phyloP scores from a whole-genome alignment of 345 rosid species.

The Syzygium aromaticum region DNA sequence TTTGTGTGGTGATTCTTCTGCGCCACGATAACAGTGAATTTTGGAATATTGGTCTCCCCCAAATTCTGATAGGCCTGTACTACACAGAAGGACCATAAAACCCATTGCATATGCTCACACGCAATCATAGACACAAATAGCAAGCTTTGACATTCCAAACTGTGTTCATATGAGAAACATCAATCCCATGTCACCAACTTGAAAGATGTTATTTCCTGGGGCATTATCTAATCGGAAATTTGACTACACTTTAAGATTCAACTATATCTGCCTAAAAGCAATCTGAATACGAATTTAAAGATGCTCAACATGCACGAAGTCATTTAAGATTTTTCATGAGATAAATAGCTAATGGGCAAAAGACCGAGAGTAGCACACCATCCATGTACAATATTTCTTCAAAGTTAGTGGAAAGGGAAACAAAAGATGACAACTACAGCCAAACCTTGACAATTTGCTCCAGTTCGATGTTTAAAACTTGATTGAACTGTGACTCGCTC shows the following conservation, averaged over 20 bases:
- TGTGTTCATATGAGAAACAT: neutral
- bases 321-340: neutral
- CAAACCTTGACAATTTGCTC: conserved; percentile 75
- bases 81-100: conserved; percentile 1
- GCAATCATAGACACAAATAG: neutral
- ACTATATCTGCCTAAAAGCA: neutral
- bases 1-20: conserved; percentile 94
- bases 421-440: neutral
- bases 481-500: conserved; percentile 88
- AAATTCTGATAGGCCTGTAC: conserved; percentile 67
- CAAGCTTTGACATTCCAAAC: neutral
- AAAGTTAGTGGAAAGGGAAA: neutral
- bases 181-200: neutral
- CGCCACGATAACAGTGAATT: conserved; percentile 70
- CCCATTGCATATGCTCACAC: neutral
- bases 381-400: neutral
- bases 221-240: neutral
- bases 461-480: conserved; percentile 74
- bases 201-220: neutral
- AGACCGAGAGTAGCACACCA: neutral
- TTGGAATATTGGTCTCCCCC: conserved; percentile 53
- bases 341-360: neutral
- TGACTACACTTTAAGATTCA: neutral
- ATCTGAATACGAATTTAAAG: neutral
- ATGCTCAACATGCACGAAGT: neutral